phyloP scores from a whole-genome alignment of 2,329 filamentous ascomycete genomes.

The Aspergillus amoenus region DNA sequence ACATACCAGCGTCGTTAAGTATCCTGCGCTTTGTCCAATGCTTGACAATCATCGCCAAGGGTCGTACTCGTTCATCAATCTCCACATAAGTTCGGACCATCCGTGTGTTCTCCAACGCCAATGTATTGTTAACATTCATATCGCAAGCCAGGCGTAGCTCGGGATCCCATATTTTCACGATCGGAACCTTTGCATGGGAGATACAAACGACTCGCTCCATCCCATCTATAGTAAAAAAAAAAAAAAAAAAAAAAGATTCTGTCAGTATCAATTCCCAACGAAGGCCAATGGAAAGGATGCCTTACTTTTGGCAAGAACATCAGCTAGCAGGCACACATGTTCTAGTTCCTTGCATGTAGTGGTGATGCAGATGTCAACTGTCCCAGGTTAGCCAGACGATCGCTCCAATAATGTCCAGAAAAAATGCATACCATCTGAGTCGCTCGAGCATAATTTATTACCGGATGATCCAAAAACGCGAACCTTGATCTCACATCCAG shows the following conservation, averaged over 20 bases:
- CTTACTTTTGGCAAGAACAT: conserved; percentile 81
- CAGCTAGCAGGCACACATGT: conserved; percentile 85
- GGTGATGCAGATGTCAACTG: conserved; percentile 97
- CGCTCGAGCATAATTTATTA: conserved; percentile 89
- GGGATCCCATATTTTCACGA: conserved; percentile 98
- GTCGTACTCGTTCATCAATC: conserved; percentile 84
- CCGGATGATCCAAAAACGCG: conserved; percentile 98
- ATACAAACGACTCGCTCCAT: conserved; percentile 98
- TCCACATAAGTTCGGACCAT: conserved; percentile 98
- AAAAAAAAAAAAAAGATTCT: neutral
- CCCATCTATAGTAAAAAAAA: conserved; percentile 61
- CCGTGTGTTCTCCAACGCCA: conserved; percentile 91
- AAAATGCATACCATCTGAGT: conserved; percentile 77
- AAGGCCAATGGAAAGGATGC: conserved; percentile 15
- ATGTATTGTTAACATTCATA: conserved; percentile 98
- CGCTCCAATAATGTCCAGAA: neutral
- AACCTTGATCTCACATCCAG: conserved; percentile 82
- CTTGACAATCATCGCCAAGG: conserved; percentile 94
- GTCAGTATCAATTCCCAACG: conserved; percentile 14
- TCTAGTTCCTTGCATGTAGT: conserved; percentile 86
- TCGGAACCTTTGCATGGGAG: conserved; percentile 91
- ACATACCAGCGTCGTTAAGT: conserved; percentile 91
- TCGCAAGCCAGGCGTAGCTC: conserved; percentile 87
- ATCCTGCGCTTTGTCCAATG: conserved; percentile 93
- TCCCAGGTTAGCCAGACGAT: conserved; percentile 24